Evolutionary conservation across 257 asterid genomes (phyloP), one percentile per base, ranked within the genome.

Genomic region (Mentha longifolia): DNA sequence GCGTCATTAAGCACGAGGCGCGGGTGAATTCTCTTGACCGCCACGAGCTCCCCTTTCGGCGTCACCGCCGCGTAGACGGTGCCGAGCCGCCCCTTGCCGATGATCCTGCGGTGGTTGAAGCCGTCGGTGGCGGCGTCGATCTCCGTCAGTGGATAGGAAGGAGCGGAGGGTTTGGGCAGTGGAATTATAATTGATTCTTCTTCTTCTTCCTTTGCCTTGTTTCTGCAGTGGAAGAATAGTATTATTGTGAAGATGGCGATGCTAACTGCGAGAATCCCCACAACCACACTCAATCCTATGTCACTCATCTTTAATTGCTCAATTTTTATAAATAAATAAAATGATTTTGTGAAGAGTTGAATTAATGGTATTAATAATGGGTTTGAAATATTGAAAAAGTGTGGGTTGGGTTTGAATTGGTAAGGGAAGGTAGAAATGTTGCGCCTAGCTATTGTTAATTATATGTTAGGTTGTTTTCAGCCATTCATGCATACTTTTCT

Each of bases 61-160:
- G 85, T 79, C 73, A 85, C 88, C n/a, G 92, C 97, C n/a, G 85
- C 89, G 60, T 90, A 92, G 1, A 90, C 96, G 5, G 88, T 87
- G 12, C 97, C 97, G 0, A 88, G 69, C 67, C 93, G 68, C 49
- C 97, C 98, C 63, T 76, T 74, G 6, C 97, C 97, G 33, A 92
- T 84, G 78, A 90, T 76, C 46, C 98, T 50, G 30, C 92, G 87
- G 57, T 58, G 78, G 77, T 84, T 90, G 89, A 92, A 92, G 7
- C 95, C 92, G 37, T 92, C 98, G 0, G 98, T 92, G 61, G 98
- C 96, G 7, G 85, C 79, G 69, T 92, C 86, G 54, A 92, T 87
- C 3, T 92, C 97, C 91, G 74, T 92, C 3, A 92, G 60, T 0
- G 92, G 50, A 14, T 73, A 85, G 0, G 85, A 72, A 10, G 74